Base-by-base conservation (phyloP, 176 grass and related monocot genomes). In the Tillandsia fasciculata region DNA sequence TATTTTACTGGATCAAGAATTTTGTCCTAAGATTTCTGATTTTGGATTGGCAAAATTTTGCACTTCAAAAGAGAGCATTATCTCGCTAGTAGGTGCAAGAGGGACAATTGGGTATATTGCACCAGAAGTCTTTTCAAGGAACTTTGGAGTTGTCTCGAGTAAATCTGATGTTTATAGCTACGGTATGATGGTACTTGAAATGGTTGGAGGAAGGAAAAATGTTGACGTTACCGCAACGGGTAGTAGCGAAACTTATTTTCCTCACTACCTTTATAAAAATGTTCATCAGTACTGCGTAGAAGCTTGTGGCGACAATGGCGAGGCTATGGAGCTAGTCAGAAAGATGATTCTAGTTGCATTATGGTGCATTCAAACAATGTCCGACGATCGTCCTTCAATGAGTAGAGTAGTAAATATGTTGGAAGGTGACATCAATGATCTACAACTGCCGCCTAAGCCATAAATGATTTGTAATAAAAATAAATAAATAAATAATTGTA, bases 141-240 rank as follows among this genome's bases (percentile, higher is more conserved):
- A 65, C 12, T 81, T 74, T 66, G 83, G 83, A 57, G 23, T 26
- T 63, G 51, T 81, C 6, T 80, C 51, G 28, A 83, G 80, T 64
- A 87, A 83, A 24, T 87, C 81, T 17, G 85, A 87, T 50, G 85
- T 83, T 10, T 87, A 87, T 8, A 87, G 85, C 13, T 87, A 83
- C 13, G 85, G 85, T 59, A 87, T 83, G 85, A 77, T 87, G 77
- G 10, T 87, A 11, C 80, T 87, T 26, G 80, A 87, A 57, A 87
- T 87, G 77, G 80, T 80, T 65, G 85, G 85, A 8, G 75, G 65
- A 66, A 77, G 70, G 20, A 67, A 76, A 57, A 48, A 66, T 10
- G 54, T 71, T 17, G 51, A 72, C 49, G 10, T 12, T 13, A 68
- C 51, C 8, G 48, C 0, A 67, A 53, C 65, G 1, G 11, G 52